Evolutionary conservation across 106 monocot genomes (phyloP), one percentile per base, ranked within the genome.

Genomic region (Apostasia shenzhenica): DNA sequence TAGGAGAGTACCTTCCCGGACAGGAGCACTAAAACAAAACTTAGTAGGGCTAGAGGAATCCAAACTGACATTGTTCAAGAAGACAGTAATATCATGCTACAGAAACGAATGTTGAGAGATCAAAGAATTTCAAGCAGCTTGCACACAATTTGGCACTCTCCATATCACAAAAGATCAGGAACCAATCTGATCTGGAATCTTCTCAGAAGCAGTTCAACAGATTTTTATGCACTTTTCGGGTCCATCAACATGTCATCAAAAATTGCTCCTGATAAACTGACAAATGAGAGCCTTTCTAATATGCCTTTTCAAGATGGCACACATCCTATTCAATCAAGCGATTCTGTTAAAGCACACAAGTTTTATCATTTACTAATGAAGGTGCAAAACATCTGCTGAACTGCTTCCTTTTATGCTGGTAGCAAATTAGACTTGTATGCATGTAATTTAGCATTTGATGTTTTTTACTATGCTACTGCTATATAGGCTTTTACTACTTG

Each of bases 191-290:
- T 85, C 8, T 82, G 82, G 61, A 81, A 83, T 75, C 71, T 93
- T 63, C 55, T 82, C 68, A 63, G 41, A 41, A 73, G 79, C 65
- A 86, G 86, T 63, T 86, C 93, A 52, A 66, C 66, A 73, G 90
- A 94, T 69, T 80, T 94, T 73, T 73, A 53, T 72, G 63, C 66
- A 41, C 87, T 90, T 62, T 81, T 94, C 73, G 61, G 81, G 44
- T 73, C 66, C 70, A 72, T 59, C 54, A 76, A 77, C 63, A 51
- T 50, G 40, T 53, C 78, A 55, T 79, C 79, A 45, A 55, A 68
- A 57, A 55, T 54, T 60, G 65, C 57, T 72, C 55, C 75, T 68
- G 77, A 80, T 4, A 51, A 41, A 4, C 72, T 43, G 9, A 0
- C 61, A 55, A 68, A 73, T 59, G 59, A 78, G 61, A 71, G 49